A percentile compares a stretch with the other conserved stretches of the same genome.
phyloP scores from a whole-genome alignment of 2,329 filamentous ascomycete species.

The Didymella arachidicola region DNA sequence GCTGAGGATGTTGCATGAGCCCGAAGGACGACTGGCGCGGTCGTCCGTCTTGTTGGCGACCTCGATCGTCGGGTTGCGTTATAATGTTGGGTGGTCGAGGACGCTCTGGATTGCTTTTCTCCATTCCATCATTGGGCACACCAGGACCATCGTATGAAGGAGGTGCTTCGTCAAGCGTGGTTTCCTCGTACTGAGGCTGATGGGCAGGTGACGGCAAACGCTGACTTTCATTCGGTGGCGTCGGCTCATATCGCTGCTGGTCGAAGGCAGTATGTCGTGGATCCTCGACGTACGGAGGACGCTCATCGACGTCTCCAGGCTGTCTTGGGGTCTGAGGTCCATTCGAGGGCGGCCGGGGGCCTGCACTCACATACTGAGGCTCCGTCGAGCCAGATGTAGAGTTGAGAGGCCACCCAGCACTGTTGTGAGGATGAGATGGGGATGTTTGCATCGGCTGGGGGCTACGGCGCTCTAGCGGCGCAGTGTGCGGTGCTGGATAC shows the following conservation, averaged over 20 bases:
- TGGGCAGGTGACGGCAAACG: slow-evolving; percentile 10
- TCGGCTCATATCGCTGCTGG: slow-evolving; percentile 12
- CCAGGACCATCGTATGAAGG: slow-evolving; percentile 46
- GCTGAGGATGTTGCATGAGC: slow-evolving; percentile 49
- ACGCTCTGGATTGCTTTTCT: slow-evolving; percentile 40
- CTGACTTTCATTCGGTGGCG: slow-evolving; percentile 10
- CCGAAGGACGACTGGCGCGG: slow-evolving; percentile 44
- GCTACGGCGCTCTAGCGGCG: slow-evolving; percentile 21
- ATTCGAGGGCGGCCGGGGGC: slow-evolving; percentile 34
- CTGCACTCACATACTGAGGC: slow-evolving; percentile 34
- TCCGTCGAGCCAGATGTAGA: slow-evolving; percentile 35
- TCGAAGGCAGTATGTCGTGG: slow-evolving; percentile 20
- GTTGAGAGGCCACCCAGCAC: slow-evolving; percentile 35
- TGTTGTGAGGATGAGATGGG: slow-evolving; percentile 32
- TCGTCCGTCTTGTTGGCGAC: slow-evolving; percentile 30
- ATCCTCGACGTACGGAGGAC: slow-evolving; percentile 9
- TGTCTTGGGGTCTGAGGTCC: slow-evolving; percentile 35
- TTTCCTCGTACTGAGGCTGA: slow-evolving; percentile 32
- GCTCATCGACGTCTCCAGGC: slow-evolving; percentile 17
- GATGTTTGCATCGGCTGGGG: slow-evolving; percentile 34
- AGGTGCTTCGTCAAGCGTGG: slow-evolving; percentile 42
- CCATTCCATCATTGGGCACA: slow-evolving; percentile 40
- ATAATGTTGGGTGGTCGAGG: slow-evolving; percentile 43
- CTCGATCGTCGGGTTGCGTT: slow-evolving; percentile 23
- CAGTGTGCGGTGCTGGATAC: slow-evolving; percentile 28